Percentiles rank a stretch among this genome's conserved stretches.
Evolutionary conservation across 169 alveolate species (phyloP).

Genomic region (Plasmodium reichenowi): DNA sequence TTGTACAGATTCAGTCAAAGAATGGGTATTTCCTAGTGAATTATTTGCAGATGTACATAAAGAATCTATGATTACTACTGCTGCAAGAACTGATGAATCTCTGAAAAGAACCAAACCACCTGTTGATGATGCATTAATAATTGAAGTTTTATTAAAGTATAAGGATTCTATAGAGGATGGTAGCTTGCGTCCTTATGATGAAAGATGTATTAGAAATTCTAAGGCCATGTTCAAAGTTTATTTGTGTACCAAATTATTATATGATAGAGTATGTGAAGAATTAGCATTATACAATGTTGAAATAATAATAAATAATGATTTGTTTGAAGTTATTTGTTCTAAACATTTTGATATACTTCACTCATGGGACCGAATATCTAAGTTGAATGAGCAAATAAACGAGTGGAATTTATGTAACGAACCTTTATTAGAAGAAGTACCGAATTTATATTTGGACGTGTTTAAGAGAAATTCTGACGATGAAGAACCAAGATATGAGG

Average conservation of each 20-base stretch:
- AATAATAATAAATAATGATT: background rate
- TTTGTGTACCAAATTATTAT: background rate
- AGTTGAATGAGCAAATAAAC: too few species aligned
- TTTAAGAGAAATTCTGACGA: too few species aligned
- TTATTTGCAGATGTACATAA: background rate
- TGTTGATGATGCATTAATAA: background rate
- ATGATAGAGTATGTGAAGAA: background rate
- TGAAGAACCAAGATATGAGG: too few species aligned
- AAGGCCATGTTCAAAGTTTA: constrained; percentile 1
- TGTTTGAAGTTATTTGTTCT: constrained; percentile 5
- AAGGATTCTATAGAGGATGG: constrained; percentile 7
- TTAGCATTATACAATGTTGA: background rate
- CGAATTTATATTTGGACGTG: too few species aligned
- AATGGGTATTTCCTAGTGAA: constrained; percentile 8
- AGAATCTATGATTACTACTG: background rate
- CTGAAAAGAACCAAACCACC: background rate
- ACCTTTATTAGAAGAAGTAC: too few species aligned
- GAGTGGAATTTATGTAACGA: too few species aligned
- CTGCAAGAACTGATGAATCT: background rate
- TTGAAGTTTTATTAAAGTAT: constrained; percentile 1
- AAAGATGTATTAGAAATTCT: background rate
- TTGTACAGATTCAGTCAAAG: background rate
- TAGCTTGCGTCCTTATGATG: background rate
- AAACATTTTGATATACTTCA: background rate
- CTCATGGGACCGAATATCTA: background rate